Evolutionary conservation across 768 basidiomycete species (phyloP).

Genomic region (Tricholomella constricta): DNA sequence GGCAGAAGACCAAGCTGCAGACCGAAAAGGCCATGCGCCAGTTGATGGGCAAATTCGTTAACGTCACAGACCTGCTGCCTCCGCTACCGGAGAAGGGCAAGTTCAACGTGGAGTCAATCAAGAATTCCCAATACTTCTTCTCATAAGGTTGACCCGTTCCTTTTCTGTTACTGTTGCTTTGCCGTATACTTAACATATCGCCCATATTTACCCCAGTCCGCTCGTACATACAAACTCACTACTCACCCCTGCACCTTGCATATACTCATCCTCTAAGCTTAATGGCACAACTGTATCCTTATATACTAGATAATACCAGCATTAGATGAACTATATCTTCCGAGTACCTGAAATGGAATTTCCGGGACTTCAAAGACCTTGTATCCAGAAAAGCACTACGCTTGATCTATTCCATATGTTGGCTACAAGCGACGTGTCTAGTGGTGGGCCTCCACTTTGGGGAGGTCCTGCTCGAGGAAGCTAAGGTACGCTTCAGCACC

Average conservation of each 20-base stretch:
- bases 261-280: background rate
- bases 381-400: background rate
- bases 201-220: too few species aligned
- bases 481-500: constrained; percentile 78
- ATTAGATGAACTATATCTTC: background rate
- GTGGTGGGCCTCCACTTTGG: constrained; percentile 33
- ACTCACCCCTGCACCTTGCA: constrained; percentile 3
- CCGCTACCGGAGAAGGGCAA: constrained; percentile 81
- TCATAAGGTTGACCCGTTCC: constrained; percentile 49
- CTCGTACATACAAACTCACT: background rate
- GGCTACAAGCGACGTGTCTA: constrained; percentile 17
- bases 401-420: constrained; percentile 16
- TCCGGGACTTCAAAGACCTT: background rate
- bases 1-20: constrained; percentile 22
- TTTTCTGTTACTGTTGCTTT: background rate
- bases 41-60: constrained; percentile 65
- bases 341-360: too few species aligned
- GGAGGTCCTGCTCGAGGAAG: constrained; percentile 78
- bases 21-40: constrained; percentile 25
- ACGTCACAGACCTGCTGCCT: constrained; percentile 74
- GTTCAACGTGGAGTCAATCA: constrained; percentile 84
- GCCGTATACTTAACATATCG: background rate
- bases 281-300: constrained; percentile 11
- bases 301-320: constrained; percentile 14
- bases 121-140: constrained; percentile 90